phyloP scores from a whole-genome alignment of 257 asterid species.

The Solanum tacnaense region DNA sequence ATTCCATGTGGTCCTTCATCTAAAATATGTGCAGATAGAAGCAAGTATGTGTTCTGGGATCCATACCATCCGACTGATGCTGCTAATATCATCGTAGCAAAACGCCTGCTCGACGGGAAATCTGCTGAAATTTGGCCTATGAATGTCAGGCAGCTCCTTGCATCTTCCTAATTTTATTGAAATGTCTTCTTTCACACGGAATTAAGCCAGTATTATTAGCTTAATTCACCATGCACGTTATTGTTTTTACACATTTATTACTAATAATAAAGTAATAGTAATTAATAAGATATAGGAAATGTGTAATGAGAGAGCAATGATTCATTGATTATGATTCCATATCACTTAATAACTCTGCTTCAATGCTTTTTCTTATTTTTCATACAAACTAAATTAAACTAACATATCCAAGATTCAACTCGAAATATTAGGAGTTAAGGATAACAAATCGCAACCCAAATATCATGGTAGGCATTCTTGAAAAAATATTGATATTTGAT shows the following conservation, averaged over 20 bases:
- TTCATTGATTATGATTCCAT: neutral
- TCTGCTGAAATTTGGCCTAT: constrained; percentile 48
- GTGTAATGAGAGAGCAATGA: neutral
- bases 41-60: constrained; percentile 77
- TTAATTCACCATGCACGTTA: neutral
- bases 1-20: constrained; percentile 66
- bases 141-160: constrained; percentile 35
- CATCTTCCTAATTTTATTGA: neutral
- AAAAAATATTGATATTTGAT: no score
- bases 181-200: neutral
- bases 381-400: neutral
- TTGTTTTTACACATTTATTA: no score
- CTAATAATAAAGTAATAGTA: neutral
- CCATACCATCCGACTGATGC: constrained; percentile 72
- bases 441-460: neutral
- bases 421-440: neutral
- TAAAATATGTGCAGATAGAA: constrained; percentile 44
- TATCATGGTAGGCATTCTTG: neutral
- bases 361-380: neutral
- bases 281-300: neutral
- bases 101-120: constrained; percentile 43
- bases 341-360: neutral
- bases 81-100: constrained; percentile 40
- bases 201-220: neutral
- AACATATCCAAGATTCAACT: neutral